Evolutionary conservation across 1,284 basidiomycete genomes (phyloP).

Genomic region (Ceratobasidium papillatum): DNA sequence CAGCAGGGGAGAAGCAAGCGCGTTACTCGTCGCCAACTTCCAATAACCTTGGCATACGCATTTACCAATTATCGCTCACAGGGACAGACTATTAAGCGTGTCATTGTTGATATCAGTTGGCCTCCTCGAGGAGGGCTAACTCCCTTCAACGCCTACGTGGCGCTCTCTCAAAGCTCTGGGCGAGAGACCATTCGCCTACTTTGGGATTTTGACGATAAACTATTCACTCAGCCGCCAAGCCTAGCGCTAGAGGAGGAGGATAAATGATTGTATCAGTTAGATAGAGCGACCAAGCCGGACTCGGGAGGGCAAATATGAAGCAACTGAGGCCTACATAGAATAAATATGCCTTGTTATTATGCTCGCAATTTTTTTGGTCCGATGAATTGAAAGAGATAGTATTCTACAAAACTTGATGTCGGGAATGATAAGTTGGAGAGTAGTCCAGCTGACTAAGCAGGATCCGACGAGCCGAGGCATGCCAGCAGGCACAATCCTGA

Average conservation of each 20-base stretch:
- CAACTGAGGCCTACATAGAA: no score
- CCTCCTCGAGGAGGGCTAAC: conserved; percentile 49
- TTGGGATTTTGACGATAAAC: conserved; percentile 46
- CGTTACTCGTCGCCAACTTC: conserved; percentile 47
- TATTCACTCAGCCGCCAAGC: neutral
- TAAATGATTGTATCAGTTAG: no score
- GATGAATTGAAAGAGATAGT: no score
- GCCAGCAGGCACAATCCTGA: no score
- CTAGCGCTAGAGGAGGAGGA: neutral
- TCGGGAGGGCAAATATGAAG: no score
- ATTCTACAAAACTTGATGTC: no score
- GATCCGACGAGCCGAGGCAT: no score
- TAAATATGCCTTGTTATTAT: no score
- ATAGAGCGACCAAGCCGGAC: no score
- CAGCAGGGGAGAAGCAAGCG: neutral
- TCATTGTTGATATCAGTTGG: conserved; percentile 51
- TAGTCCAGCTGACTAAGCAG: no score
- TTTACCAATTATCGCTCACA: conserved; percentile 53
- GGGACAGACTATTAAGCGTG: conserved; percentile 50
- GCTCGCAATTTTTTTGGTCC: no score
- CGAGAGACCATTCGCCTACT: conserved; percentile 49
- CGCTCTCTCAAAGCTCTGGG: conserved; percentile 51
- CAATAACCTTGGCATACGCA: conserved; percentile 51
- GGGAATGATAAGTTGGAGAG: no score
- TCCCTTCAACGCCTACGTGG: conserved; percentile 52